Base-by-base conservation (phyloP, 352 stramenopile species). In the Phytophthora litchii region DNA sequence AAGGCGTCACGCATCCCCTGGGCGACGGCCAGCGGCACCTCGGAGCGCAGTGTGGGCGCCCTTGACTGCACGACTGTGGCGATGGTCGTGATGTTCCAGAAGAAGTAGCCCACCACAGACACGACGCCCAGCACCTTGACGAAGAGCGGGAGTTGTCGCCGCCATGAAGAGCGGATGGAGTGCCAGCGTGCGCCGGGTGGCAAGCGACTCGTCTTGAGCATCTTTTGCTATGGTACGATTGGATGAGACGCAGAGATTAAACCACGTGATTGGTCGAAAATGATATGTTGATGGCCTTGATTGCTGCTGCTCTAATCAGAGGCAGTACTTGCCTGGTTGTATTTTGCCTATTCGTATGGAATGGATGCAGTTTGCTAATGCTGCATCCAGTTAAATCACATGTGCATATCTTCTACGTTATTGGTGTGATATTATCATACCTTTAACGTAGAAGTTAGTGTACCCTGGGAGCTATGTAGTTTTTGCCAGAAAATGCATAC, bases 61-160 rank as follows among this genome's bases (percentile, higher is more conserved):
- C 40, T 25, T 1, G 56, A 67, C 17, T 66, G 60, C 37, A 64
- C 48, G 11, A 81, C 38, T 2, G 54, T 40, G 35, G 67, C 64
- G 41, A 89, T 69, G 49, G 74, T 69, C 29, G 72, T 72, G 21
- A 89, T 20, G 49, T 91, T 89, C 75, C 76, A 89, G 44, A 65
- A 70, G 34, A 88, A 71, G 10, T 84, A 78, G 48, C 56, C 41
- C 4, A 79, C 32, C 10, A 86, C 52, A 21, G 64, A 70, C 14
- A 55, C 32, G 11, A 48, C 49, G n/a, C 60, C 54, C 7, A 66
- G 36, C 7, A 73, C n/a, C 50, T 80, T 81, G 40, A 60, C 23
- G 9, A 76, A 4, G 0, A 67, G 34, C 29, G 58, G 32, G 9
- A 78, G 19, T n/a, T 43, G 60, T 21, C 64, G 60, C 47, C 23